phyloP scores from a whole-genome alignment of 306 rosid species.

The Gastrolobium bilobum region DNA sequence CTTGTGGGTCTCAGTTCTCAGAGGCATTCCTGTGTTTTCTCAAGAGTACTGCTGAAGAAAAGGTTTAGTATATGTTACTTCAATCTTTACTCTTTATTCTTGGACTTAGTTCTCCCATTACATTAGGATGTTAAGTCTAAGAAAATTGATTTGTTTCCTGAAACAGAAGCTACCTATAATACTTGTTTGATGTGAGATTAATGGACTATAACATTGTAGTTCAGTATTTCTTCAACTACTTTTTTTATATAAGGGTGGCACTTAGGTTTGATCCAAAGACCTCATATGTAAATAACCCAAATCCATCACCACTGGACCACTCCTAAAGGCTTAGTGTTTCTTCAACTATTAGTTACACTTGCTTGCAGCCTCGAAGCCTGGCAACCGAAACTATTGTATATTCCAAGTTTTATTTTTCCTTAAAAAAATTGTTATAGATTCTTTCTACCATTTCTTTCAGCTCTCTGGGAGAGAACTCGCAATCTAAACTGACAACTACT shows the following conservation, averaged over 20 bases:
- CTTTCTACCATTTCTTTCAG: neutral
- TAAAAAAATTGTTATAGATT: too few species aligned
- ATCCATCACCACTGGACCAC: too few species aligned
- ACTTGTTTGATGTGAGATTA: neutral
- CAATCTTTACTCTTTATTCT: neutral
- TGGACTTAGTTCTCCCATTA: constrained; percentile 4
- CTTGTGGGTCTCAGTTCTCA: constrained; percentile 85
- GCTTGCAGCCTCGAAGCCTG: neutral
- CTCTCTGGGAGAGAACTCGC: neutral
- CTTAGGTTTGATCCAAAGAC: too few species aligned
- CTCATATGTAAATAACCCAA: too few species aligned
- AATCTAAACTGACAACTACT: neutral
- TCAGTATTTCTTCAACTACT: neutral
- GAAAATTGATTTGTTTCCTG: constrained; percentile 6
- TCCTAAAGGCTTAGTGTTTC: neutral
- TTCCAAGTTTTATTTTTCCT: neutral
- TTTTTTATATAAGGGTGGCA: too few species aligned
- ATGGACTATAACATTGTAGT: neutral
- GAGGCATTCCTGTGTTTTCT: constrained; percentile 89
- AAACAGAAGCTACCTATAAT: neutral
- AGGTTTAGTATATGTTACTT: constrained; percentile 58
- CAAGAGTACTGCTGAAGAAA: constrained; percentile 88
- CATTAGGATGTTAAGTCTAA: neutral
- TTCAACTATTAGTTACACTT: neutral
- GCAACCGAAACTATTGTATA: neutral